Conservation (phyloP, 805 yeast species). For the Blastobotrys mokoenaii region DNA sequence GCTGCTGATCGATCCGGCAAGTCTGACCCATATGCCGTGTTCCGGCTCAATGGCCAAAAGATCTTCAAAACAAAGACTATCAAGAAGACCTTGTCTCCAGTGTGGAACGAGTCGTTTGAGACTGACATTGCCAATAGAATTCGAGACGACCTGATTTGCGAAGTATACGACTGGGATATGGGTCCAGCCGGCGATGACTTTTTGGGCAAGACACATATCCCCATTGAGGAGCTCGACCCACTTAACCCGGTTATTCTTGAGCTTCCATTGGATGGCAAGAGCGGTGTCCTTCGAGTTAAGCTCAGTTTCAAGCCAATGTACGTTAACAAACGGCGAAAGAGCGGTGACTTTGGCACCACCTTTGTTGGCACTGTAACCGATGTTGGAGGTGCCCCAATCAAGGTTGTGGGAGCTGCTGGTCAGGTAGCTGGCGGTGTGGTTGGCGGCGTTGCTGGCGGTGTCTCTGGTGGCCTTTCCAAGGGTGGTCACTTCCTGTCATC, state of each 20-base stretch:
- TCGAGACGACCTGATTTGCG: constrained; percentile 48
- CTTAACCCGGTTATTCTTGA: constrained; percentile 42
- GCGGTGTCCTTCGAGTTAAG: constrained; percentile 53
- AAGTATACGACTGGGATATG: constrained; percentile 84
- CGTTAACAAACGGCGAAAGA: constrained; percentile 29
- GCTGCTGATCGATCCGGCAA: constrained; percentile 89
- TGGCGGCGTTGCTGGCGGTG: constrained; percentile 31
- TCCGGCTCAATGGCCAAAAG: constrained; percentile 55
- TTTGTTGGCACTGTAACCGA: constrained; percentile 28
- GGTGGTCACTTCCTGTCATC: constrained; percentile 23
- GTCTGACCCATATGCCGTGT: constrained; percentile 82
- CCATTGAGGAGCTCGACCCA: constrained; percentile 55
- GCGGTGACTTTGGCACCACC: constrained; percentile 12
- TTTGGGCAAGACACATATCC: constrained; percentile 57
- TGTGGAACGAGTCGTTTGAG: constrained; percentile 66
- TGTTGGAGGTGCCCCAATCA: constrained; percentile 42
- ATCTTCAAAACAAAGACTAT: constrained; percentile 68
- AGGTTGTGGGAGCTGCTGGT: constrained; percentile 31
- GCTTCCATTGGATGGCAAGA: constrained; percentile 44
- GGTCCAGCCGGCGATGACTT: constrained; percentile 81
- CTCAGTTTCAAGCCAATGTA: constrained; percentile 65
- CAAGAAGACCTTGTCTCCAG: constrained; percentile 87
- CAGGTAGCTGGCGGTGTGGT: constrained; percentile 30
- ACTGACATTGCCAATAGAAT: constrained; percentile 53
- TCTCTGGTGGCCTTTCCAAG: constrained; percentile 30